phyloP scores from a whole-genome alignment of 2,329 filamentous ascomycete genomes.

The Colletotrichum lini region DNA sequence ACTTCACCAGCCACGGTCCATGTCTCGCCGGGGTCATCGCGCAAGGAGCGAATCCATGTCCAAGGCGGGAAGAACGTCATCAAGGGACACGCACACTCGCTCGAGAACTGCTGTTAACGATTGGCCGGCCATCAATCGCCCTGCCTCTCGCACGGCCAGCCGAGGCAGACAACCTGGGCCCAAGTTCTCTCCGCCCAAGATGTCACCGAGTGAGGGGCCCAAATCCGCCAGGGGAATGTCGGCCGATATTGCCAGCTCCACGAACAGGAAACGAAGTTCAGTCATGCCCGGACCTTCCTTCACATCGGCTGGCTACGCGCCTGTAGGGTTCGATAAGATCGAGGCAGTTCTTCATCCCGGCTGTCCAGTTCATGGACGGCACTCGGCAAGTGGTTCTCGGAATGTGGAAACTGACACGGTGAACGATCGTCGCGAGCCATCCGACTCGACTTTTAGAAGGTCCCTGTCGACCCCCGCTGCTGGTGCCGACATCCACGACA shows the following conservation, averaged over 20 bases:
- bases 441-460: no score
- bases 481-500: not conserved
- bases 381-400: conserved; percentile 7
- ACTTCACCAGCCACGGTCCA: not conserved
- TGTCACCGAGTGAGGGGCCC: not conserved
- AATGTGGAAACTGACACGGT: no score
- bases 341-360: conserved; percentile 43
- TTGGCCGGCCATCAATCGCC: not conserved
- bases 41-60: not conserved
- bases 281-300: not conserved
- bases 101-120: not conserved
- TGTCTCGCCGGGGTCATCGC: conserved; percentile 9
- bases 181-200: conserved; percentile 12
- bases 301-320: not conserved
- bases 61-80: not conserved
- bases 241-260: no score
- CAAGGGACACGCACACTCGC: not conserved
- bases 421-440: no score
- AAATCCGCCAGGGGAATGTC: no score
- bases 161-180: conserved; percentile 12
- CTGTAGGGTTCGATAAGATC: conserved; percentile 40
- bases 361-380: conserved; percentile 43
- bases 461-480: not conserved
- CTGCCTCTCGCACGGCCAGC: conserved; percentile 16
- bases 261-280: not conserved